Evolutionary conservation across 202 grass and related monocot species (phyloP), one percentile per base, ranked within the genome.

Genomic region (Setaria viridis): DNA sequence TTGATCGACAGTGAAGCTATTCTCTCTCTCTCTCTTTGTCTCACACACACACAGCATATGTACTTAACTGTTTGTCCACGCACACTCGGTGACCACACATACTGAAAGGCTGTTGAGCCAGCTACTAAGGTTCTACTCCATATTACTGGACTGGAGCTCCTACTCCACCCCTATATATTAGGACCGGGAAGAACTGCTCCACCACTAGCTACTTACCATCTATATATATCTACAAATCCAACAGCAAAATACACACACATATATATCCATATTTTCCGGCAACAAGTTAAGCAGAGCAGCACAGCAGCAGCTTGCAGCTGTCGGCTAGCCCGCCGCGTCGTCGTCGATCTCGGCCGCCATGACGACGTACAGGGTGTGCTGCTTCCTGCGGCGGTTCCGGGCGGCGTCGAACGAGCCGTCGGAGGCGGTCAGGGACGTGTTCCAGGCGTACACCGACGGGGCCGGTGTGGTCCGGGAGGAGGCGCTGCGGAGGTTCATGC

Each of bases 281-380:
- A 77, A 25, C 7, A 9, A 59, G 39, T 1, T 9, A 30, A 30
- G 17, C 1, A 11, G 21, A 6, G 15, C 7, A 11, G n/a, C 43
- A 29, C 33, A 21, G 0, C 11, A 51, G 16, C 20, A n/a, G 45
- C 5, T 73, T 15, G 47, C 48, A 53, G 46, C 47, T 51, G 47
- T 33, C 25, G 70, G 13, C 47, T 20, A 74, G 48, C 41, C 9
- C 43, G 9, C 43, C 43, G 43, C 59, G 59, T 21, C 56, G 56
- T 62, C 60, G 60, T 63, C 60, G 60, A 32, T 33, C 29, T 12
- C 77, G 65, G 30, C 15, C 13, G 33, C 53, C 53, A 95, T 92
- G 91, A 82, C 86, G 65, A 98, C 87, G 11, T 99, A 95, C 76
- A 91, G 84, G 45, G 85, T 95, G 48, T 95, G 91, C 74, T 95